phyloP scores from a whole-genome alignment of 139 green algal genomes.

The Tetradesmus lagerheimii region DNA sequence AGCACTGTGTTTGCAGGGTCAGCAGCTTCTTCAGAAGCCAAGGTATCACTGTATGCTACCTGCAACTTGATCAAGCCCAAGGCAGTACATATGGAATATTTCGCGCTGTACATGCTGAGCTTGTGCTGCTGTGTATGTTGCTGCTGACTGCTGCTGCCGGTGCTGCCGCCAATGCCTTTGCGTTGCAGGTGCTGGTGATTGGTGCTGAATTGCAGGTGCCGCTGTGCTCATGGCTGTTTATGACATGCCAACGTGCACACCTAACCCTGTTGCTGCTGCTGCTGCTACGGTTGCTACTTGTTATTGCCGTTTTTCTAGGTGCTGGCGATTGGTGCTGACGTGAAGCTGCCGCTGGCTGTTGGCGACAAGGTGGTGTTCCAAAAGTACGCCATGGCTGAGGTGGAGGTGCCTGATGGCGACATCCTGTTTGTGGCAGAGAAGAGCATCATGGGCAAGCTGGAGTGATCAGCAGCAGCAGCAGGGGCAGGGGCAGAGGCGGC shows the following conservation, averaged over 20 bases:
- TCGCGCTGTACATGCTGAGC: neutral
- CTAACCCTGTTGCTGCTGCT: no score
- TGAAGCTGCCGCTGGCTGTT: conserved; percentile 51
- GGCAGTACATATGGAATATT: neutral
- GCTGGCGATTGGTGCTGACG: conserved; percentile 58
- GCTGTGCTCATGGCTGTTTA: no score
- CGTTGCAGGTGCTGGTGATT: no score
- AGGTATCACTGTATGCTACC: no score
- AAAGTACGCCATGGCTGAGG: conserved; percentile 75
- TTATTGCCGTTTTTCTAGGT: conserved; percentile 53
- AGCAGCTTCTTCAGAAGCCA: no score
- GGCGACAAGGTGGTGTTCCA: conserved; percentile 72
- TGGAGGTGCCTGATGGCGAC: conserved; percentile 72
- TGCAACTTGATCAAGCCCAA: no score
- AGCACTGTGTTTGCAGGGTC: no score
- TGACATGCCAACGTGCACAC: no score
- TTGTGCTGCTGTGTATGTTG: neutral
- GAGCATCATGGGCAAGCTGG: conserved; percentile 67
- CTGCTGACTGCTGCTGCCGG: neutral
- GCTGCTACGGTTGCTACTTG: neutral
- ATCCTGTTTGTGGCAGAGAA: conserved; percentile 75
- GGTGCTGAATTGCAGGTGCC: no score
- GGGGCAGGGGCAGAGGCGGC: neutral
- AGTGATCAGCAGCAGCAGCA: conserved; percentile 29
- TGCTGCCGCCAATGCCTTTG: no score